Evolutionary conservation across 2,329 filamentous ascomycete species (phyloP).

Genomic region (Didymella glomerata): DNA sequence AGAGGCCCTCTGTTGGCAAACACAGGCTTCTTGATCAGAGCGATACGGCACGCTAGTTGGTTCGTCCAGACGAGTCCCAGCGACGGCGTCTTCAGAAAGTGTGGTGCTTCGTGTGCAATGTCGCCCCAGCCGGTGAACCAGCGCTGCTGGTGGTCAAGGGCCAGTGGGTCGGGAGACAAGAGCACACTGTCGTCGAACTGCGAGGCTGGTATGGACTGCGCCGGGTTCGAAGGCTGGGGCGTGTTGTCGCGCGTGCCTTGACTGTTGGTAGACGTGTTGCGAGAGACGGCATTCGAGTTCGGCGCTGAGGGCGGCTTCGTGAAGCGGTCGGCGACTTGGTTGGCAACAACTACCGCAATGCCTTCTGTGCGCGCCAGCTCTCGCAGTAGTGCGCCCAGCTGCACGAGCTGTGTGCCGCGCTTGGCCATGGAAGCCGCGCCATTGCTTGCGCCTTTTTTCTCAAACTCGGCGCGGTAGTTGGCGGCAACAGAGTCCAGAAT

Average conservation of each 20-base stretch:
- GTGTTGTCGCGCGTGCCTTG: constrained; percentile 32
- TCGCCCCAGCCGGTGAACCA: constrained; percentile 98
- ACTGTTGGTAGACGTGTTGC: constrained; percentile 41
- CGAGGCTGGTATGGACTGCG: constrained; percentile 18
- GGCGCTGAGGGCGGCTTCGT: constrained; percentile 40
- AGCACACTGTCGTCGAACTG: constrained; percentile 37
- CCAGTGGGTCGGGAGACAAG: constrained; percentile 65
- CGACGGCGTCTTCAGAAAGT: constrained; percentile 77
- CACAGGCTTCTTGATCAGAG: constrained; percentile 74
- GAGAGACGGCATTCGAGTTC: constrained; percentile 38
- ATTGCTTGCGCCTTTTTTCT: constrained; percentile 59
- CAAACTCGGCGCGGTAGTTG: constrained; percentile 93
- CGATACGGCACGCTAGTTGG: constrained; percentile 83
- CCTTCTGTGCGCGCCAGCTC: constrained; percentile 76
- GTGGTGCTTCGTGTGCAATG: constrained; percentile 43
- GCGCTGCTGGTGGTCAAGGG: constrained; percentile 86
- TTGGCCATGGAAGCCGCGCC: constrained; percentile 68
- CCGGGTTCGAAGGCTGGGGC: constrained; percentile 23
- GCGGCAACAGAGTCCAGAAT: constrained; percentile 92
- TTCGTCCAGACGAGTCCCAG: constrained; percentile 91
- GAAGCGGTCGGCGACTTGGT: constrained; percentile 94
- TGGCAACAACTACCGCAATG: constrained; percentile 88
- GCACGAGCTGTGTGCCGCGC: constrained; percentile 78
- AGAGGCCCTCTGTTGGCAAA: constrained; percentile 49
- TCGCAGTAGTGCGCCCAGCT: constrained; percentile 77